Evolutionary conservation across 1,139 yeast genomes (phyloP), one percentile per base, ranked within the genome.

Genomic region (Hanseniaspora uvarum): DNA sequence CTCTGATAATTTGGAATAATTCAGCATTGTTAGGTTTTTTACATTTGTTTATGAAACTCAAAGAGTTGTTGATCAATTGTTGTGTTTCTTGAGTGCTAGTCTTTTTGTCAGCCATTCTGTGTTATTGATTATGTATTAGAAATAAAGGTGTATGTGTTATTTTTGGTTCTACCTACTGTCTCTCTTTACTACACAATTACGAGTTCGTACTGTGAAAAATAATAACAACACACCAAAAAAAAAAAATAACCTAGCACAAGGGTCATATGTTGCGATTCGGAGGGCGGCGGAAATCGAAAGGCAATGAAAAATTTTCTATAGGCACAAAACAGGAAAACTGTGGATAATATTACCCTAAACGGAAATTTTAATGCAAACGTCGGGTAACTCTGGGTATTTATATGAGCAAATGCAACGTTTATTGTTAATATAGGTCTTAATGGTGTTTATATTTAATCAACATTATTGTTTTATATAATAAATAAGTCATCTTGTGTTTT

Each of bases 21-120:
- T 92, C 98, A 70, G 83, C 85, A 68, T 77, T 75, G 69, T 83
- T 83, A 62, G 98, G 98, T 73, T 89, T 92, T 67, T 92, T 85
- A 75, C 97, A 89, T 72, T 87, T 86, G 69, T 80, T 79, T 64
- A 92, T 76, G 70, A 92, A 92, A 26, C 33, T 38, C 18, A 43
- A 36, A n/a, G 53, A 50, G 48, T 50, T 43, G 44, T 50, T 58
- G 40, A 50, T 50, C 18, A 50, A 16, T 37, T 50, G 48, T 37
- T 50, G 43, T 26, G 46, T 44, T 30, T 44, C 46, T 31, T 44
- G 46, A 16, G 38, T 12, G 11, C 12, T 31, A 23, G 18, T 14
- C 18, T 44, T 30, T 24, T 44, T 44, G 28, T 44, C 46, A n/a
- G 46, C 46, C 46, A 44, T 44, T 44, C 19, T 43, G 19, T 31